Conservation (phyloP, 1,284 basidiomycete species). For the Moesziomyces globuligerus region DNA sequence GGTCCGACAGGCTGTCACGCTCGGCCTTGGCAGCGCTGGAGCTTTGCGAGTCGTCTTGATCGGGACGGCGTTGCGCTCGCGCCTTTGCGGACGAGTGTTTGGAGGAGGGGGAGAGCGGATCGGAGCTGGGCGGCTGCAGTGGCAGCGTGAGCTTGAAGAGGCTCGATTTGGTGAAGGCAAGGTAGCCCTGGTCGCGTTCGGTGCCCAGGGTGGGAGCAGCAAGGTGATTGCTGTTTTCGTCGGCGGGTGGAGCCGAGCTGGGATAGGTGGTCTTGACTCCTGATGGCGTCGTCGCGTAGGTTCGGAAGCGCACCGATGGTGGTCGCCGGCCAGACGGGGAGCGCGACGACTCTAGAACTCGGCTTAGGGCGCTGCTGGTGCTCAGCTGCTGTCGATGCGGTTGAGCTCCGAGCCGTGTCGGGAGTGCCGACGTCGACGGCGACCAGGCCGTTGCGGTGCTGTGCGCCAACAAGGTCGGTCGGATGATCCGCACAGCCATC, state of each 20-base stretch:
- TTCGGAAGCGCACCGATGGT: background rate
- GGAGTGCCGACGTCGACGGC: too few species aligned
- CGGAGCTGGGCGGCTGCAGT: constrained; percentile 37
- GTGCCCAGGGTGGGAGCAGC: constrained; percentile 9
- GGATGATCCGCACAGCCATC: too few species aligned
- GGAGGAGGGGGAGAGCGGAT: constrained; percentile 31
- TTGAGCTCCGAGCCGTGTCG: too few species aligned
- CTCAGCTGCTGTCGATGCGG: too few species aligned
- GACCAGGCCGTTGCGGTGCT: too few species aligned
- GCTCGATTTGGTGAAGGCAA: constrained; percentile 58
- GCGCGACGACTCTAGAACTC: background rate
- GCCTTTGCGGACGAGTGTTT: constrained; percentile 31
- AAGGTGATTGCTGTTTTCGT: constrained; percentile 40
- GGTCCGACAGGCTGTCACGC: constrained; percentile 19
- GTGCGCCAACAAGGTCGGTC: too few species aligned
- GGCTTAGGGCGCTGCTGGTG: too few species aligned
- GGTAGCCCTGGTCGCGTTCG: constrained; percentile 49
- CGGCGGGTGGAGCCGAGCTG: constrained; percentile 34
- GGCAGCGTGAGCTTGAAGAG: constrained; percentile 59
- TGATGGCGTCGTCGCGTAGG: constrained; percentile 32
- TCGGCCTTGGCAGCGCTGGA: constrained; percentile 14
- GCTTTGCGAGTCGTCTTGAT: background rate
- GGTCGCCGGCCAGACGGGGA: background rate
- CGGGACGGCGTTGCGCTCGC: constrained; percentile 12
- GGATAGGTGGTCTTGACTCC: constrained; percentile 50